A percentile compares a stretch with the other conserved stretches of the same genome.
Conservation (phyloP, 2,329 filamentous ascomycete species). For the Xylariaceae sp. region DNA sequence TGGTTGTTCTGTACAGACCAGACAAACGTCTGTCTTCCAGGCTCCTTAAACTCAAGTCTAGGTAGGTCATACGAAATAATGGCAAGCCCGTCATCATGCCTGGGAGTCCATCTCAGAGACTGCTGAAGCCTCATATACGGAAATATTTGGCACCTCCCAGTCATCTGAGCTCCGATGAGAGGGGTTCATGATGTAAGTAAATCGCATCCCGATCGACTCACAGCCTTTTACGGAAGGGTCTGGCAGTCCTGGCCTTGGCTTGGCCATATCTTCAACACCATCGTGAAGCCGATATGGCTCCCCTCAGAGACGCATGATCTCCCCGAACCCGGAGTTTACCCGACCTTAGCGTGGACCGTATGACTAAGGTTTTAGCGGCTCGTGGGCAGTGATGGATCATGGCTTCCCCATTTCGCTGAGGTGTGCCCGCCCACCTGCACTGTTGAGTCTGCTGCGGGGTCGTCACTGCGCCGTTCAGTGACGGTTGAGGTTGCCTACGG, state of each 20-base stretch:
- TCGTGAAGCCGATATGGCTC: slow-evolving; percentile 21
- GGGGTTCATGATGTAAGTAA: slow-evolving; percentile 7
- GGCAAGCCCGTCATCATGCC: slow-evolving; percentile 5
- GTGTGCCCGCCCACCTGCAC: not conserved
- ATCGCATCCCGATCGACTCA: not conserved
- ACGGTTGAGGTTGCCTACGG: too few species aligned
- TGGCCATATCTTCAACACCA: slow-evolving; percentile 6
- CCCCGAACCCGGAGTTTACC: slow-evolving; percentile 23
- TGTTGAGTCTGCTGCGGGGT: slow-evolving; percentile 9
- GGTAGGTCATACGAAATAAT: not conserved
- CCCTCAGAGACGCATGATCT: slow-evolving; percentile 20
- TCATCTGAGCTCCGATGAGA: not conserved
- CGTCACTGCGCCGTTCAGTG: not conserved
- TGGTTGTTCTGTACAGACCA: too few species aligned
- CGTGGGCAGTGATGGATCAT: not conserved
- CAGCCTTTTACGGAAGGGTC: not conserved
- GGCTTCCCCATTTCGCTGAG: not conserved
- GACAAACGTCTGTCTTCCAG: too few species aligned
- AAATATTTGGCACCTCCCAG: not conserved
- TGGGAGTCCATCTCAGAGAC: not conserved
- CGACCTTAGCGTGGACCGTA: slow-evolving; percentile 13
- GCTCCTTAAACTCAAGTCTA: not conserved
- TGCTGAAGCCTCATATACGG: not conserved
- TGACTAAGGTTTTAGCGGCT: slow-evolving; percentile 16
- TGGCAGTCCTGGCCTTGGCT: not conserved